Evolutionary conservation across 2,329 filamentous ascomycete genomes (phyloP).

Genomic region (Juglanconis sp.): DNA sequence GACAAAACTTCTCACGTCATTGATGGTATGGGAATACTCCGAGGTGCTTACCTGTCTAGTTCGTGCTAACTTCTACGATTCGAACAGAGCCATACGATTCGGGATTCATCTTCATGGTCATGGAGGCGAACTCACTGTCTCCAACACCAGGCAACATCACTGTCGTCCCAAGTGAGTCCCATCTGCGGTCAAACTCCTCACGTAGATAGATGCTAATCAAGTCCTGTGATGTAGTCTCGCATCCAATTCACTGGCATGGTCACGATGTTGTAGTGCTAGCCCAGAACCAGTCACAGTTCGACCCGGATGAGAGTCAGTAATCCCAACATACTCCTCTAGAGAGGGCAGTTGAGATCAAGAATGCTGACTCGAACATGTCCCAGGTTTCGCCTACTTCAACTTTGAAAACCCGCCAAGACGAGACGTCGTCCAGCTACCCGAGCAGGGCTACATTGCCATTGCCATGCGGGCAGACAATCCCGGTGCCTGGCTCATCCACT

Average conservation of each 20-base stretch:
- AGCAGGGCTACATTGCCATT: constrained; percentile 33
- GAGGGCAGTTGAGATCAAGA: no score
- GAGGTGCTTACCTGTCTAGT: neutral
- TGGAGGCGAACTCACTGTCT: neutral
- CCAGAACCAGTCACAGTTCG: constrained; percentile 15
- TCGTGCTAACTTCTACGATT: neutral
- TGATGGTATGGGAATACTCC: neutral
- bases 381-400: constrained; percentile 18
- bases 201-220: neutral
- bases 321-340: neutral
- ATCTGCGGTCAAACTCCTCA: no score
- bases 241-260: neutral
- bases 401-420: constrained; percentile 35
- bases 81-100: neutral
- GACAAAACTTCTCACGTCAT: neutral
- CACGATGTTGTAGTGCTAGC: constrained; percentile 30
- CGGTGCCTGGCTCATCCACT: constrained; percentile 41
- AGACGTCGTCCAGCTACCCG: constrained; percentile 34
- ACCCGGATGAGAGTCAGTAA: neutral
- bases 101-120: constrained; percentile 10
- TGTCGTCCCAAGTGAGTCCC: neutral
- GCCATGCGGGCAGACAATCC: constrained; percentile 38
- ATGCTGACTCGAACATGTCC: neutral
- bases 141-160: neutral
- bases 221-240: neutral